Conservation (phyloP, 192 early-diverging fungal species). For the Geranomyces michiganensis region DNA sequence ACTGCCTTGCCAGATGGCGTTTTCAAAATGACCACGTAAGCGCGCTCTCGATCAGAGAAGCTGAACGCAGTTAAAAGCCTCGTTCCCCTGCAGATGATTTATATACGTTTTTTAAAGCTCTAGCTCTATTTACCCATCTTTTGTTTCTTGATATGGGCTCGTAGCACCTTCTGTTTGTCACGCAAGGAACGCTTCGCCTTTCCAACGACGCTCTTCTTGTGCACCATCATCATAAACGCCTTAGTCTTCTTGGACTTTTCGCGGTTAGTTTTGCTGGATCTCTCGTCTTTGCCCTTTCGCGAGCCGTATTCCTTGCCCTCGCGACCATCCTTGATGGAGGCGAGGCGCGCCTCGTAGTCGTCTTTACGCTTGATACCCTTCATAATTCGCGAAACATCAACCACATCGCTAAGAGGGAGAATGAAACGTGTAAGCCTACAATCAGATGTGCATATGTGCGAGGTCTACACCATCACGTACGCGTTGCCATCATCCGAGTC, state of each 20-base stretch:
- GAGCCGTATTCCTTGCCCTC: slow-evolving; percentile 93
- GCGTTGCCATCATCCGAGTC: slow-evolving; percentile 47
- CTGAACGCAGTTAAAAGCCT: no score
- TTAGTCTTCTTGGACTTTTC: slow-evolving; percentile 92
- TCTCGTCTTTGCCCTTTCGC: slow-evolving; percentile 80
- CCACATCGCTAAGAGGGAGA: slow-evolving; percentile 35
- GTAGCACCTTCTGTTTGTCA: slow-evolving; percentile 53
- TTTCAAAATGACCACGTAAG: no score
- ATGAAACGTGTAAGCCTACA: not conserved
- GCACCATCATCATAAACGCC: slow-evolving; percentile 92
- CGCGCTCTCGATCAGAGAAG: no score
- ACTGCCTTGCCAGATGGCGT: no score
- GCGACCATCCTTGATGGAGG: slow-evolving; percentile 84
- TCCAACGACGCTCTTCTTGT: slow-evolving; percentile 77
- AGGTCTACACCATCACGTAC: not conserved
- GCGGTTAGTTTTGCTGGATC: slow-evolving; percentile 80
- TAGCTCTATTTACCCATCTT: slow-evolving; percentile 32
- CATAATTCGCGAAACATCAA: slow-evolving; percentile 50
- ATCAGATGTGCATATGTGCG: not conserved
- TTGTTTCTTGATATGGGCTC: slow-evolving; percentile 52
- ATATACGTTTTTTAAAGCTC: no score
- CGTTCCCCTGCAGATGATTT: no score
- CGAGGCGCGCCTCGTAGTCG: slow-evolving; percentile 89
- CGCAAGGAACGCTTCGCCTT: slow-evolving; percentile 50
- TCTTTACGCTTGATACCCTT: slow-evolving; percentile 78